Base-by-base conservation (phyloP, 208 protist species). In the Zelonia costaricensis region DNA sequence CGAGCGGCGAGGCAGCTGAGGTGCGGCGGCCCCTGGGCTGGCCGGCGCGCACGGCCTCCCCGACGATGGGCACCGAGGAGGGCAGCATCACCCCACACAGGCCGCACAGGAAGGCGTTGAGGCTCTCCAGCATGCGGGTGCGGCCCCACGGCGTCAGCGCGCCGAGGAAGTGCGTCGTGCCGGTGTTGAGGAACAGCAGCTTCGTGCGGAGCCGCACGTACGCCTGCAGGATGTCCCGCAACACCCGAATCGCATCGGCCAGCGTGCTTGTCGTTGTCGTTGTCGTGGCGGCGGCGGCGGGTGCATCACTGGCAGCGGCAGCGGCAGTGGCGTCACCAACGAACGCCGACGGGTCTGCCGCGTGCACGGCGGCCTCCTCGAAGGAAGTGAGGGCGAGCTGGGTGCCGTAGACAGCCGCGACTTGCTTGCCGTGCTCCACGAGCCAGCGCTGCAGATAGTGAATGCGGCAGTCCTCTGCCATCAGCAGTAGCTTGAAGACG, bases 181-280 rank as follows among this genome's bases (percentile, higher is more conserved):
- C 82, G 16, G 75, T 69, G 40, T 78, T 81, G 16, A 81, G 64
- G 4, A 80, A 57, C 16, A 86, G 31, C n/a, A 88, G 52, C 22
- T 69, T 47, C 1, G 68, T 33, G 35, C 86, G 86, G 15, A 93
- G 62, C 3, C 74, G 66, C 30, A 73, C 56, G 51, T 84, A 90
- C 7, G 72, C 73, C 39, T 71, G 66, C 38, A 83, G 65, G n/a
- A 68, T 76, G 15, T 81, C 72, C 3, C 83, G 70, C 46, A 93
- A 68, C 20, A 81, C 74, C 0, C 57, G 60, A 43, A 74, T 86
- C 16, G 74, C 80, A 38, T 84, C 65, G 2, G 75, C 62, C 12
- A 76, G 47, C 8, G 51, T 62, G 28, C 39, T 48, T 1, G 56
- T n/a, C 2, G 51, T 62, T 15, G 47, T 5, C 3, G 47, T 39